A percentile compares a stretch with the other conserved stretches of the same genome.
phyloP scores from a whole-genome alignment of 495 filamentous ascomycete species.

The Hypomontagnella monticulosa region DNA sequence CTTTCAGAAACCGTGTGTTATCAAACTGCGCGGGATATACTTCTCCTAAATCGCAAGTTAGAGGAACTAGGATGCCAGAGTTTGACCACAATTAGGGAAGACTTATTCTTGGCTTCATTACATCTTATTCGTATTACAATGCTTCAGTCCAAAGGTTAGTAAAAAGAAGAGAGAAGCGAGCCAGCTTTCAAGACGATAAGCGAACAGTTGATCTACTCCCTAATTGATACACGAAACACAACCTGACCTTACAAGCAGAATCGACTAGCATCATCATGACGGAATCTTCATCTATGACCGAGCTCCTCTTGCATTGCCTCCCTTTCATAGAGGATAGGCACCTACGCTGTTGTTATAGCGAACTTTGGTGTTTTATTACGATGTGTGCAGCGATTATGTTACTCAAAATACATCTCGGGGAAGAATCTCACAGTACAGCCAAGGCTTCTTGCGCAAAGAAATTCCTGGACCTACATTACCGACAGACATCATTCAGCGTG shows the following conservation, averaged over 20 bases:
- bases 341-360: constrained; percentile 55
- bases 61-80: constrained; percentile 53
- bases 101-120: constrained; percentile 53
- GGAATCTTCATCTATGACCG: constrained; percentile 54
- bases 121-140: constrained; percentile 56
- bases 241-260: constrained; percentile 21
- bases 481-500: constrained; percentile 23
- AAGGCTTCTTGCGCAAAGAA: constrained; percentile 51
- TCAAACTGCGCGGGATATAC: constrained; percentile 58
- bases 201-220: background rate
- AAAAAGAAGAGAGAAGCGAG: background rate
- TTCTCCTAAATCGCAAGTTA: constrained; percentile 53
- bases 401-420: constrained; percentile 53
- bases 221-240: background rate
- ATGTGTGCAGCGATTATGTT: constrained; percentile 55
- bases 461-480: constrained; percentile 53
- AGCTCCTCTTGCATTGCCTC: constrained; percentile 55
- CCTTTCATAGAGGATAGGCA: constrained; percentile 58
- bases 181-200: background rate
- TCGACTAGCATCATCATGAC: constrained; percentile 56
- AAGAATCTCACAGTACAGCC: constrained; percentile 52
- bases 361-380: constrained; percentile 58
- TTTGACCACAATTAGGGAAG: constrained; percentile 53
- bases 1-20: constrained; percentile 59
- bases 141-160: constrained; percentile 51